Evolutionary conservation across 345 rosid species (phyloP).

Genomic region (Lenwebbia sp.): DNA sequence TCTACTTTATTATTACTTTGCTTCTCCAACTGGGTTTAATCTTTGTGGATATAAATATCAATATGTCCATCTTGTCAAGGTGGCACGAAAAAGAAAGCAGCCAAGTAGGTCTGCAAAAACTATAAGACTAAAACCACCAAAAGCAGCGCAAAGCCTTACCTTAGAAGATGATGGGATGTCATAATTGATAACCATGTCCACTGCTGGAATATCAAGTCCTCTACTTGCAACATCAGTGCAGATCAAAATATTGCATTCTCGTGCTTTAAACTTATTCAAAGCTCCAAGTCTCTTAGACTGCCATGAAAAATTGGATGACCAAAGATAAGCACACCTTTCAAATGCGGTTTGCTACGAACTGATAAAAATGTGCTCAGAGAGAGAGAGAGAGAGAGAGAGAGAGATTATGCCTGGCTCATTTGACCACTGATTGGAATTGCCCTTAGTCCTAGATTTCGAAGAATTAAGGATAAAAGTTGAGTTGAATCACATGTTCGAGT

Average conservation of each 20-base stretch:
- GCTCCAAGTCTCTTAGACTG: conserved; percentile 97
- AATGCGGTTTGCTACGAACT: not conserved
- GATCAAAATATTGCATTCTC: conserved; percentile 85
- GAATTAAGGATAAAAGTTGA: conserved; percentile 55
- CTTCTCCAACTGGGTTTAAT: not conserved
- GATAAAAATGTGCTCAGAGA: not conserved
- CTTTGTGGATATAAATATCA: not conserved
- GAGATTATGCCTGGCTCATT: conserved; percentile 65
- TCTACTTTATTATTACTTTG: not conserved
- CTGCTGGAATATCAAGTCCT: conserved; percentile 96
- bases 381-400: not conserved
- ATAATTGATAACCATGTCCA: conserved; percentile 91
- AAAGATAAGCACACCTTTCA: not conserved
- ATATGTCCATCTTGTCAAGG: not conserved
- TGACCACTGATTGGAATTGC: conserved; percentile 98
- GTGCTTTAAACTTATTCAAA: conserved; percentile 84
- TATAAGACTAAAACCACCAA: not conserved
- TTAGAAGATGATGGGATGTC: conserved; percentile 82
- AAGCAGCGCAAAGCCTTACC: conserved; percentile 16
- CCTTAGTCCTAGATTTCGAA: conserved; percentile 79
- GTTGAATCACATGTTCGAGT: conserved; percentile 93
- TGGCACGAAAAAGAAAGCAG: not conserved
- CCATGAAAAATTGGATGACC: not conserved
- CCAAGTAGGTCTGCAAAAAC: not conserved
- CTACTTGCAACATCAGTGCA: conserved; percentile 98